A percentile compares a stretch with the other conserved stretches of the same genome.
Conservation (phyloP, 2,329 filamentous ascomycete species). For the Bimuria novae-zelandiae region DNA sequence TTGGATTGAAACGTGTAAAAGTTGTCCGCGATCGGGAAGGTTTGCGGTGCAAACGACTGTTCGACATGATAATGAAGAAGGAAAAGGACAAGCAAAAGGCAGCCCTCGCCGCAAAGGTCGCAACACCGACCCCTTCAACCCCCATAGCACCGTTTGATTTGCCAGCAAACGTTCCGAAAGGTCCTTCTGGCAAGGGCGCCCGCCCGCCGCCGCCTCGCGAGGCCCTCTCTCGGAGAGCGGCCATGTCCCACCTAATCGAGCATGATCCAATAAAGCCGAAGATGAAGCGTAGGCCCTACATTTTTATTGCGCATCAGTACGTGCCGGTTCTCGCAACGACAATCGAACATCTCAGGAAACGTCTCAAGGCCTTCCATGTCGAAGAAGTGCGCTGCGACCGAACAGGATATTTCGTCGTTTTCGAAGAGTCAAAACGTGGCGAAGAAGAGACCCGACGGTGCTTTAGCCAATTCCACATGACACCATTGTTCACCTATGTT, state of each 20-base stretch:
- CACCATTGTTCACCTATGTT: conserved; percentile 85
- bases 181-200: conserved; percentile 66
- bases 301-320: conserved; percentile 84
- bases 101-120: conserved; percentile 33
- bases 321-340: conserved; percentile 88
- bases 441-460: conserved; percentile 82
- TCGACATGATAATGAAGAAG: conserved; percentile 75
- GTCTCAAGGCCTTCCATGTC: conserved; percentile 80
- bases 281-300: conserved; percentile 80
- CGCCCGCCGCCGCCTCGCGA: conserved; percentile 43
- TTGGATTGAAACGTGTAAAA: conserved; percentile 76
- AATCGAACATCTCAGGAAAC: conserved; percentile 85
- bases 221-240: conserved; percentile 51
- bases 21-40: conserved; percentile 92
- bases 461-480: conserved; percentile 76
- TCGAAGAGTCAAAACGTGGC: conserved; percentile 76
- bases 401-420: conserved; percentile 90
- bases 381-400: conserved; percentile 82
- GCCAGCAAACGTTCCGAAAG: conserved; percentile 85
- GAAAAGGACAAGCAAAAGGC: conserved; percentile 57
- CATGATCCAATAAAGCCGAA: conserved; percentile 68
- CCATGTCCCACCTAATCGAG: conserved; percentile 61
- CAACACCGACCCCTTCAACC: conserved; percentile 26
- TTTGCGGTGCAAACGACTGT: conserved; percentile 75
- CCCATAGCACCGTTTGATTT: conserved; percentile 55